Base-by-base conservation (phyloP, 2,329 filamentous ascomycete genomes). In the Alternaria alternata region DNA sequence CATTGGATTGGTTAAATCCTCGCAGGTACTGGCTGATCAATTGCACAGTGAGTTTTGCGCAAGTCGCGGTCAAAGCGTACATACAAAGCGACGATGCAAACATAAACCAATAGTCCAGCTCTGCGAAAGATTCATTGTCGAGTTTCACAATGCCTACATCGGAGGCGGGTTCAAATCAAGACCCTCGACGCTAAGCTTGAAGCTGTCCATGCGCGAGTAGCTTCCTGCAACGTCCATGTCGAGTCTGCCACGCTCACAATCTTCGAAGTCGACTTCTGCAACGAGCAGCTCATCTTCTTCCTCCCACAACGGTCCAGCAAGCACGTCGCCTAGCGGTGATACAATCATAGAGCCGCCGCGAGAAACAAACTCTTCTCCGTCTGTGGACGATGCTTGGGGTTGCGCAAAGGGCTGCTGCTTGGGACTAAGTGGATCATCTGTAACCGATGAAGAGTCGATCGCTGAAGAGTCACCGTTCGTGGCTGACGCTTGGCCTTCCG, bases 191-290 rank as follows among this genome's bases (percentile, higher is more conserved):
- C 79, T 85, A 56, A 89, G 72, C 65, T 83, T 83, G 72, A 89
- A 89, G 16, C 85, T 81, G 73, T 89, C 89, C 63, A 85, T 91
- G 75, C 93, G 85, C 3, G 92, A 94, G 78, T 96, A 97, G 73
- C 90, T 93, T 0, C 94, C 94, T 2, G 88, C 92, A 38, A 92
- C 88, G 81, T 97, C 94, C 47, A 97, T 77, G 76, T 97, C 93
- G 65, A 97, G 76, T 53, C 92, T 83, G 0, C 93, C 94, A 9
- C 92, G 84, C 66, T 93, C 87, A 69, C 94, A 97, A 67, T 97
- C 93, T 48, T 96, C 91, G 71, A 97, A 90, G 72, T 97, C 93
- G 4, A 94, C 89, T 65, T 95, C 91, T 0, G 87, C 84, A 34
- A 86, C 86, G 52, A 93, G 80, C 30, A 97, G 76, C 0, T 87